Percentiles rank a stretch among this genome's conserved stretches.
Conservation (phyloP, 73 alveolate species). For the Loxodes magnus region DNA sequence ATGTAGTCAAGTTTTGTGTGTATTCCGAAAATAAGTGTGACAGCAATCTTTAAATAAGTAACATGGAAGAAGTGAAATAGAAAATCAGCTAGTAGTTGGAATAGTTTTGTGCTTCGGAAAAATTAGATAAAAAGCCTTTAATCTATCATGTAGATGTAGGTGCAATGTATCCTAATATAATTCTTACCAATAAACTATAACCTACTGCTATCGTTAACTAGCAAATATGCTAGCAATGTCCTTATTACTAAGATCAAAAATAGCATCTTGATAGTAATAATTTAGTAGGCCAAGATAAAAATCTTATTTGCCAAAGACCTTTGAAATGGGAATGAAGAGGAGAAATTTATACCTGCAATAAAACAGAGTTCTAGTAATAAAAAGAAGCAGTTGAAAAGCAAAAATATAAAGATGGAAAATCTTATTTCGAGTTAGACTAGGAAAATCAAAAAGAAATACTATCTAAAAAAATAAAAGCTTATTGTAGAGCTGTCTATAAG, state of each 20-base stretch:
- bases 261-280: not conserved
- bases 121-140: conserved; percentile 72
- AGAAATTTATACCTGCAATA: conserved; percentile 83
- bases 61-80: conserved; percentile 1
- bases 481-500: conserved; percentile 77
- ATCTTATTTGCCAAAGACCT: conserved; percentile 64
- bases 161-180: conserved; percentile 99
- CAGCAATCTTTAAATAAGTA: conserved; percentile 6
- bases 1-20: conserved; percentile 36
- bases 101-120: conserved; percentile 24
- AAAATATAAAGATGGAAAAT: conserved; percentile 30
- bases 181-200: conserved; percentile 95
- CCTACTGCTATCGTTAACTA: conserved; percentile 97
- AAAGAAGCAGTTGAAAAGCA: conserved; percentile 68
- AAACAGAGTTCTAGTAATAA: conserved; percentile 84
- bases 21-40: conserved; percentile 20
- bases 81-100: conserved; percentile 2
- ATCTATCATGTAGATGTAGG: conserved; percentile 99
- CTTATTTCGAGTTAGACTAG: not conserved
- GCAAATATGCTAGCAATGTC: conserved; percentile 86
- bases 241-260: conserved; percentile 76
- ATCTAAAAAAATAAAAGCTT: conserved; percentile 66
- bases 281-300: not conserved
- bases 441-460: not conserved
- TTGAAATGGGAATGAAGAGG: conserved; percentile 97